Conservation (phyloP, 345 rosid genomes). For the Kernera saxatilis region DNA sequence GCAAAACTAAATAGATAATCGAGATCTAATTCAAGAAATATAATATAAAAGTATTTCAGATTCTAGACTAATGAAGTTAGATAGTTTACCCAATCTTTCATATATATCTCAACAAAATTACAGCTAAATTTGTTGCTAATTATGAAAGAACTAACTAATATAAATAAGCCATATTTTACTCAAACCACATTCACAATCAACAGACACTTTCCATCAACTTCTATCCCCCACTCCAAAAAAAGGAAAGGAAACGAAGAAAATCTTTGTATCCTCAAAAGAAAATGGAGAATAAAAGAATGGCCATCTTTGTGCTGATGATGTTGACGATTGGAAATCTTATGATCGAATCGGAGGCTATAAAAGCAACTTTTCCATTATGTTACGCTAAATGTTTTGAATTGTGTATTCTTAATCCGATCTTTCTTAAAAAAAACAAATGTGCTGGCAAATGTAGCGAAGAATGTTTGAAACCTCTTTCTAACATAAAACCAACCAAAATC, state of each 20-base stretch:
- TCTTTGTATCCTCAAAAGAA: neutral
- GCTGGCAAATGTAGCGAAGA: neutral
- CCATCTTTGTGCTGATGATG: neutral
- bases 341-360: neutral
- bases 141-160: neutral
- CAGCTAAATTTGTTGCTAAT: neutral
- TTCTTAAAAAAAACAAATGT: neutral
- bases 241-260: neutral
- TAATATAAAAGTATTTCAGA: neutral
- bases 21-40: neutral
- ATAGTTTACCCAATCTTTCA: neutral
- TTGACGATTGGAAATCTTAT: neutral
- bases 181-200: neutral
- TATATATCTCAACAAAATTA: neutral
- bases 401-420: neutral
- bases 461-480: neutral
- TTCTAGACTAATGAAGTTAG: neutral
- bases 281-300: constrained; percentile 1
- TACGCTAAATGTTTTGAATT: neutral
- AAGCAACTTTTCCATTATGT: neutral
- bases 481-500: neutral
- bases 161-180: neutral
- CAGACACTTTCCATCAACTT: neutral
- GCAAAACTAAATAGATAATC: neutral
- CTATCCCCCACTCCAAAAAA: neutral